Percentiles rank a stretch among this genome's conserved stretches.
phyloP scores from a whole-genome alignment of 371 early-diverging fungal species.

The Circinella minor region DNA sequence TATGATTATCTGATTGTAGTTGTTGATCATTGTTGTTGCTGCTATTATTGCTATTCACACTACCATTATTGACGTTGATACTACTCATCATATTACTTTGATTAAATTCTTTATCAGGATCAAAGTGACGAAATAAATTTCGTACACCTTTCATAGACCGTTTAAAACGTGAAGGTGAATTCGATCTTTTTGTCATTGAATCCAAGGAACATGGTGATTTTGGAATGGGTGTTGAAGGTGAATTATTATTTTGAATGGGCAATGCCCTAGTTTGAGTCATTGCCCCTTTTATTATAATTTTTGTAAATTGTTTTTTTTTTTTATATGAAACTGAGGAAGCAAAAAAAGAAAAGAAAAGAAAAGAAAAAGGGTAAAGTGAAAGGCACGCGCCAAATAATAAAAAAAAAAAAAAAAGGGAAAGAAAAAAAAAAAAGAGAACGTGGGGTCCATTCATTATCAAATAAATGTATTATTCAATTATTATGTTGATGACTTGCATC shows the following conservation, averaged over 20 bases:
- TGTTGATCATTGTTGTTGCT: background rate
- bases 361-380: background rate
- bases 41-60: constrained; percentile 3
- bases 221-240: background rate
- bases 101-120: background rate
- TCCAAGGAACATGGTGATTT: background rate
- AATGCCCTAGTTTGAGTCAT: constrained; percentile 3
- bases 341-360: background rate
- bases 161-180: constrained; percentile 8
- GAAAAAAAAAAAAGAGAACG: too few relatives aligned
- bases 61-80: background rate
- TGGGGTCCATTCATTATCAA: too few relatives aligned
- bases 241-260: background rate
- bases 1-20: too few relatives aligned
- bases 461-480: too few relatives aligned
- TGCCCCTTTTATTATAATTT: background rate
- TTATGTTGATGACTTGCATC: too few relatives aligned
- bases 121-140: constrained; percentile 7
- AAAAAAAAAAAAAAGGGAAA: too few relatives aligned
- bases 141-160: constrained; percentile 14
- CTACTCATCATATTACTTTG: background rate
- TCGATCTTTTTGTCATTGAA: background rate
- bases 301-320: too few relatives aligned
- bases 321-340: background rate
- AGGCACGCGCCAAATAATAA: too few relatives aligned